Percentiles rank a stretch among this genome's conserved stretches.
These are phyloP conservation scores for Wickerhamomyces ciferrii DNA, from an alignment of 805 yeast species.

Conservation along the genomic window DNA sequence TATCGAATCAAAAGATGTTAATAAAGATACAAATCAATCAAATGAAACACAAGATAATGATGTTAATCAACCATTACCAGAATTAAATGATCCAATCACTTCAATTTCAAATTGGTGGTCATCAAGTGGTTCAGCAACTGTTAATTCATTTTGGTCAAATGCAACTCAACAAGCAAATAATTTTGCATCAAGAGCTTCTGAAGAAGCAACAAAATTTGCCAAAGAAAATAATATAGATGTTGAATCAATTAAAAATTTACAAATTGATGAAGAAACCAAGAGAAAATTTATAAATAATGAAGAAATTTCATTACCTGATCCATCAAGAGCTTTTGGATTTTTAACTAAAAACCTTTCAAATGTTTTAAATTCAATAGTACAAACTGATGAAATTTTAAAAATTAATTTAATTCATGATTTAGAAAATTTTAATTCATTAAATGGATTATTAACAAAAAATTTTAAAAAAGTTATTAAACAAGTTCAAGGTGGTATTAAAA, in stretches of 20 bases:
- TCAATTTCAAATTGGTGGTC: constrained; percentile 75
- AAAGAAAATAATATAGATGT: constrained; percentile 24
- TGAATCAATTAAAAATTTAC: constrained; percentile 11
- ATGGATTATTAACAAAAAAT: constrained; percentile 41
- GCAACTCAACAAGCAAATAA: constrained; percentile 44
- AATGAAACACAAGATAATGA: constrained; percentile 10
- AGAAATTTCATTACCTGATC: constrained; percentile 16
- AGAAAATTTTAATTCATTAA: constrained; percentile 44
- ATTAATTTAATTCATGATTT: constrained; percentile 67
- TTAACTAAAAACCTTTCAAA: constrained; percentile 26
- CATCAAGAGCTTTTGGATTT: constrained; percentile 11
- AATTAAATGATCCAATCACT: constrained; percentile 52
- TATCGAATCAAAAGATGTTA: no score
- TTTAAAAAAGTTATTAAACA: constrained; percentile 65
- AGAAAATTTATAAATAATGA: constrained; percentile 25
- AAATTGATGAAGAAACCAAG: constrained; percentile 25
- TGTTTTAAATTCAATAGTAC: constrained; percentile 29
- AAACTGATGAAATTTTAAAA: constrained; percentile 48
- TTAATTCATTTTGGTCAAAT: constrained; percentile 63
- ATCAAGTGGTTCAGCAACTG: constrained; percentile 59
- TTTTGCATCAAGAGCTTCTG: constrained; percentile 33
- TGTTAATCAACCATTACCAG: constrained; percentile 16
- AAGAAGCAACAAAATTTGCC: constrained; percentile 23
- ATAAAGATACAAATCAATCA: background rate
- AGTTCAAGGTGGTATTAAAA: constrained; percentile 72